Evolutionary conservation across 306 rosid genomes (phyloP).

Genomic region (Sophora flavescens): DNA sequence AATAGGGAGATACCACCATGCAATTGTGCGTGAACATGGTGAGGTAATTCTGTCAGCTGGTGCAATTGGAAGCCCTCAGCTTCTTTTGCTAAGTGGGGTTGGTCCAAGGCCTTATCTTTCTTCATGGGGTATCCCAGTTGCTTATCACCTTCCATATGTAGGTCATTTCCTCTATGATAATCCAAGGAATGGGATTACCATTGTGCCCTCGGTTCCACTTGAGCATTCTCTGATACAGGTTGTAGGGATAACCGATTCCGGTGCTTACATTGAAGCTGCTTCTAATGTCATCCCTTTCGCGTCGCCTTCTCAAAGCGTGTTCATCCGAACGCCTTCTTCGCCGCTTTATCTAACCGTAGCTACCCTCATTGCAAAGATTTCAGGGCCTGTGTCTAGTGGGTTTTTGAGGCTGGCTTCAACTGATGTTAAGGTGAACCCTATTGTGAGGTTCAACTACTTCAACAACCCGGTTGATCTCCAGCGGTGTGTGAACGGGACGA

Average conservation of each 20-base stretch:
- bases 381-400: conserved; percentile 73
- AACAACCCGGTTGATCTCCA: conserved; percentile 61
- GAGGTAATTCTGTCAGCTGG: conserved; percentile 85
- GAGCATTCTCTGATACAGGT: conserved; percentile 91
- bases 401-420: conserved; percentile 69
- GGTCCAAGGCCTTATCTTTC: conserved; percentile 83
- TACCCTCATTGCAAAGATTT: conserved; percentile 76
- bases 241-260: conserved; percentile 80
- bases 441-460: conserved; percentile 88
- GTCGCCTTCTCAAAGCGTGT: conserved; percentile 54
- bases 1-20: conserved; percentile 65
- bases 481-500: conserved; percentile 80
- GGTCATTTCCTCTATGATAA: conserved; percentile 86
- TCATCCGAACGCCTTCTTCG: conserved; percentile 58
- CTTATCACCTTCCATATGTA: conserved; percentile 73
- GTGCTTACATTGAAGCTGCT: conserved; percentile 86
- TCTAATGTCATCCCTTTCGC: conserved; percentile 75
- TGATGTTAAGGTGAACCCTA: conserved; percentile 66
- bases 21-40: conserved; percentile 62
- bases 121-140: conserved; percentile 80
- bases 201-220: conserved; percentile 73
- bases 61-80: conserved; percentile 92
- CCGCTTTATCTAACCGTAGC: conserved; percentile 79
- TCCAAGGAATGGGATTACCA: conserved; percentile 81
- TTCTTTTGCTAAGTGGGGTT: conserved; percentile 81